A percentile compares a stretch with the other conserved stretches of the same genome.
These are phyloP conservation scores for Colletotrichum salicis DNA, from an alignment of 2,329 filamentous ascomycete species.

Conservation along the genomic window DNA sequence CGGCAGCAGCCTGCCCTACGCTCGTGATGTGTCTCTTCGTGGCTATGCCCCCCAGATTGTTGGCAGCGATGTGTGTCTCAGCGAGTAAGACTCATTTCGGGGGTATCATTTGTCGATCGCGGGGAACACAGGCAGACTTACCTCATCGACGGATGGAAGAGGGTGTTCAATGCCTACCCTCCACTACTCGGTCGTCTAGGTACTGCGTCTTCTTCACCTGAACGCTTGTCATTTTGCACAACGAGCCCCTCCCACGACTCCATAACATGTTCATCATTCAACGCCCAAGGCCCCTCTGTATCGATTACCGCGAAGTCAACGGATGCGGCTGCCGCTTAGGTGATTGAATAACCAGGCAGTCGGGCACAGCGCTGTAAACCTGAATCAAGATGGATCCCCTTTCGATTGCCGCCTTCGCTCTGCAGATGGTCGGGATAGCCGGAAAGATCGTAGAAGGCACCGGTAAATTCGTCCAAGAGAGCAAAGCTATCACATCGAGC, in stretches of 20 bases:
- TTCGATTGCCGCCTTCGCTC: constrained; percentile 36
- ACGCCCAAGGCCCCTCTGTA: neutral
- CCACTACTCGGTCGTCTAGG: neutral
- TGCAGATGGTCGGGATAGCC: constrained; percentile 37
- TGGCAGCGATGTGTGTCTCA: constrained; percentile 1
- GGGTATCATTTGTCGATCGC: constrained; percentile 10
- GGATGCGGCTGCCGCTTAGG: neutral
- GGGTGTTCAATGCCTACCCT: neutral
- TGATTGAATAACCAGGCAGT: neutral
- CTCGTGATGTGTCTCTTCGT: constrained; percentile 15
- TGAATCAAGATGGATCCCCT: constrained; percentile 38
- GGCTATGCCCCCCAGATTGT: constrained; percentile 15
- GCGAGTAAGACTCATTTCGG: neutral
- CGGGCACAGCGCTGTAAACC: neutral
- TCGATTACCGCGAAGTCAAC: neutral
- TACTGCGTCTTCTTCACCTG: neutral
- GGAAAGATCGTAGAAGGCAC: constrained; percentile 37
- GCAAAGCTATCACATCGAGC: constrained; percentile 30
- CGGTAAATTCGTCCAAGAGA: constrained; percentile 39
- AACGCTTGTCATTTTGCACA: neutral
- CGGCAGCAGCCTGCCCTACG: constrained; percentile 4
- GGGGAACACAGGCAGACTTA: neutral
- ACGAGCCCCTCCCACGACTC: neutral
- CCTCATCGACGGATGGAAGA: neutral
- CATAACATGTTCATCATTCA: constrained; percentile 9